Base-by-base conservation (phyloP, 2,329 filamentous ascomycete genomes). In the Lasiodiplodia sp. region DNA sequence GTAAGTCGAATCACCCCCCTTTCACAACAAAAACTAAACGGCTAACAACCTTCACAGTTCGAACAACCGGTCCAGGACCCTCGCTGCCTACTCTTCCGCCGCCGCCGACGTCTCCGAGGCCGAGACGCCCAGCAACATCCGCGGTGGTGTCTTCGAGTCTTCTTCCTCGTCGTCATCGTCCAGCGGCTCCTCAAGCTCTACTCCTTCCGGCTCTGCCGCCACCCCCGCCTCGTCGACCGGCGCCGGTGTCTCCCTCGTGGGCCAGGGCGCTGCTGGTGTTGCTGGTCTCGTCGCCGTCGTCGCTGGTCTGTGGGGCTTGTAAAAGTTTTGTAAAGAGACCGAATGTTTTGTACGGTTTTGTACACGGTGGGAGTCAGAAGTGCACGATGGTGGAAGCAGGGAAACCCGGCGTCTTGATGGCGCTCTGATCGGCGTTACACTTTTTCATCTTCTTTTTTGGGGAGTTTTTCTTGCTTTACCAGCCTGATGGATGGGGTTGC, bases 161-260 rank as follows among this genome's bases (percentile, higher is more conserved):
- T 40, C 69, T 4, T 72, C 72, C 4, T 52, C 68, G 1, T 40
- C 69, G 2, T 72, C 72, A 3, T 52, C 67, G 28, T 55, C 58
- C 23, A 65, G 70, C 8, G 37, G 68, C 38, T 53, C 67, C 16
- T 62, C 44, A 8, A n/a, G 18, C 3, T 47, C 71, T 69, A n/a
- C 51, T 60, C 49, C 71, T n/a, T 71, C 75, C 37, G 71, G 73
- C 18, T 56, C 70, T 18, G 44, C 67, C n/a, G n/a, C 60, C n/a
- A 40, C 68, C 11, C 60, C 69, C 10, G 66, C 60, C 4, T 69
- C 73, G 10, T 64, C 58, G 38, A 64, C 58, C 11, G 38, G 57
- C n/a, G 67, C 60, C 2, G 58, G 47, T 10, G 75, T 74, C 21
- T 73, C 75, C 66, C 75, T 76, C 28, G 76, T 77, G 31, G 66